Evolutionary conservation across 495 filamentous ascomycete genomes (phyloP), one percentile per base, ranked within the genome.

Genomic region (Penicilliopsis zonata): DNA sequence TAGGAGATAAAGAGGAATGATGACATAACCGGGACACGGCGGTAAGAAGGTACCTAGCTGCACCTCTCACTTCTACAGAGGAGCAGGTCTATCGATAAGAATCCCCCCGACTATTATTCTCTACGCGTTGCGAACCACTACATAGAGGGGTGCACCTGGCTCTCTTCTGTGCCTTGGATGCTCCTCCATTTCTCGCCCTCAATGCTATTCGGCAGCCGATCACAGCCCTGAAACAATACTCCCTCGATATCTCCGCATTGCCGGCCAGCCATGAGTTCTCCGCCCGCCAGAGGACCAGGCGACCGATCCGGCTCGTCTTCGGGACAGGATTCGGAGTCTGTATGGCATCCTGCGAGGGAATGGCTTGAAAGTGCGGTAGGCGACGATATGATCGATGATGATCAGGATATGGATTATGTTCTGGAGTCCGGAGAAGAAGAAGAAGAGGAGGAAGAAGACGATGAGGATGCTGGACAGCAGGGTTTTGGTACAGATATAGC

Each of bases 391-490:
- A n/a, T n/a, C n/a, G n/a, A 66, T 12, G 61, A 64, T 20, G 63
- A 73, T 42, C 55, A 66, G 38, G 68, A 70, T 44, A 67, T 59
- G 62, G 69, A 57, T 40, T 61, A 38, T 46, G 58, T 53, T 35
- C 54, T 50, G 31, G 35, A 52, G 38, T 31, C 50, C 41, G 41
- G 53, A 39, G 63, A 67, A 30, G 50, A n/a, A 15, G 53, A 56
- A 7, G 59, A 64, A 22, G 44, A 34, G 4, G 33, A 48, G 10
- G 47, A 48, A 10, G 20, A 38, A 24, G 33, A 43, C 31, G 34
- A 51, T 36, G 31, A 13, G 10, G 30, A 35, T 35, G 35, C 13
- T 37, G 51, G 26, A 42, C 53, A 31, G 34, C 44, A 23, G 47
- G 44, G 20, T 28, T 59, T 25, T 19, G 36, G 42, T 50, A 49